Base-by-base conservation (phyloP, 2,329 filamentous ascomycete genomes). In the Plenodomus lindquistii region DNA sequence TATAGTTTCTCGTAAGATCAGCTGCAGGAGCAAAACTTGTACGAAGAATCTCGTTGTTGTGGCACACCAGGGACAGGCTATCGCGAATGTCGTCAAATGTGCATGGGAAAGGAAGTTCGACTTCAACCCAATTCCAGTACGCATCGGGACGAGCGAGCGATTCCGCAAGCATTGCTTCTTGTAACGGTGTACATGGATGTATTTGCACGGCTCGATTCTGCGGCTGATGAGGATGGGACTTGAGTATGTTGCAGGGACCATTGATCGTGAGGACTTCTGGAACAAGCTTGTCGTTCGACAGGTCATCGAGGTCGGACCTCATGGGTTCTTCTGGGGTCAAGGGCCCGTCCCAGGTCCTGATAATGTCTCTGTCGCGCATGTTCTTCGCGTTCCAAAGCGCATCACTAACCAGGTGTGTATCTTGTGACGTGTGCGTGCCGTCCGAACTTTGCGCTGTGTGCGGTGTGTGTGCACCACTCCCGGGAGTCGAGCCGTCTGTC, bases 91-190 rank as follows among this genome's bases (percentile, higher is more conserved):
- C 53, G 3, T 48, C 27, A 31, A 60, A 65, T 1, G 51, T 57
- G 0, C 74, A 62, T 0, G 60, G 52, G 0, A 67, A 37, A 0
- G 77, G 66, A 10, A 88, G 72, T n/a, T 82, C 75, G 1, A 95
- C 67, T 58, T 88, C 81, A 10, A 94, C 75, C 76, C 85, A 86
- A 59, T 96, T 97, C 72, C 87, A 88, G 65, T 97, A 96, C 7
- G 85, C 79, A 39, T 72, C 73, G 2, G 77, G 55, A 50, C 85
- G 77, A 16, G 75, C 77, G 2, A 78, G 71, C 0, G 89, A 92
- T 72, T 96, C 90, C 0, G 83, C 78, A 15, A 96, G 77, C 90
- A 96, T 95, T 1, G 89, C 85, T 16, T 81, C 75, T 61, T 97
- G 92, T 9, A 94, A 77, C 13, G 85, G 80, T 3, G 86, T 92